Evolutionary conservation across 208 protist species (phyloP), one percentile per base, ranked within the genome.

Genomic region (Leishmania mexicana): DNA sequence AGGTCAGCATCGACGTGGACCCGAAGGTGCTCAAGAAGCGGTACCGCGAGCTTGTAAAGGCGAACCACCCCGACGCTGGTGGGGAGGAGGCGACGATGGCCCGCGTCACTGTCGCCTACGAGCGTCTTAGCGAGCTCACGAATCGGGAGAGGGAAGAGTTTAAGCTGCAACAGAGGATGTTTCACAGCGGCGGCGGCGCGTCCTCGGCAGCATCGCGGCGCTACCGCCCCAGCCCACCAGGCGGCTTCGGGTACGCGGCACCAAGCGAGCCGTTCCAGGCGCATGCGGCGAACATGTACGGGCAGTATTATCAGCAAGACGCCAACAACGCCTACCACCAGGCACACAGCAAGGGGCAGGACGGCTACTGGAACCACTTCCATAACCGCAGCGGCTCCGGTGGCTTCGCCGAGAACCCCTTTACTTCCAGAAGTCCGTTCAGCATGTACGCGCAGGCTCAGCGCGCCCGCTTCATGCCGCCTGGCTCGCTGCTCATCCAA

Each of bases 11-110:
- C 76, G 85, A 88, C 54, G 84, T 84, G 54, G 84, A 90, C 49
- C 40, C 81, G 5, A 87, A 86, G 73, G 76, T 70, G 51, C 45
- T 94, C 15, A 96, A 96, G 86, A 88, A 83, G 72, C 77, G 87
- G 49, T 96, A 96, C 80, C 91, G 90, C 42, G 90, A 94, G 51
- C 84, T 95, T 31, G 90, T 89, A 7, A 90, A 90, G 67, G 87
- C 89, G 70, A 81, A 97, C 83, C 94, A 97, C 84, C 94, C 94
- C 5, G 94, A 97, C 78, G 90, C 91, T 13, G 94, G 94, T 49
- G 94, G 94, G 42, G 90, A 95, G 42, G 94, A 79, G 42, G 85
- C 83, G 49, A 76, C 81, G 40, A 97, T 97, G 94, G 78, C 90
- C 51, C 72, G 80, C n/a, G 94, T 97, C 64, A 96, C 92, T 28